Conservation (phyloP, 2,329 filamentous ascomycete genomes). For the Cladosporium sp. region DNA sequence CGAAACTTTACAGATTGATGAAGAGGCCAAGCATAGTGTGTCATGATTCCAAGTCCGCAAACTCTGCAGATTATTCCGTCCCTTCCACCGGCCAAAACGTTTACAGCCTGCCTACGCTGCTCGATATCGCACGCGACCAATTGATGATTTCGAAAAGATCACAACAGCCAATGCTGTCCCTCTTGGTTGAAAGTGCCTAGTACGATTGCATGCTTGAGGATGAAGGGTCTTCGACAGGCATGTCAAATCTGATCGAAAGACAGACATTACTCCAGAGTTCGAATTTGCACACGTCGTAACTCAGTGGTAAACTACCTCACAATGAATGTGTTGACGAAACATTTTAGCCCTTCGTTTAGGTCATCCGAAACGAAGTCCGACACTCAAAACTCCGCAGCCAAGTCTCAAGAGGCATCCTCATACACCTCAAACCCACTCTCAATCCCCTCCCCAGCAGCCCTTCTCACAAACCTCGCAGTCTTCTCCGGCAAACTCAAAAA, state of each 20-base stretch:
- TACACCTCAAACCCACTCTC: conserved; percentile 14
- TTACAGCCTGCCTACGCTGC: background rate
- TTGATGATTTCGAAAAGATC: background rate
- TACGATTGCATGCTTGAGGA: background rate
- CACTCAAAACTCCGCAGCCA: background rate
- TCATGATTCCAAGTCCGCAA: no score
- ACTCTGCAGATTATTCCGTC: no score
- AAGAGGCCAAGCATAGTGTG: no score
- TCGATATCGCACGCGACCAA: background rate
- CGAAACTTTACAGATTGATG: no score
- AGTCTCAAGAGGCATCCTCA: background rate
- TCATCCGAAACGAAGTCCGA: background rate
- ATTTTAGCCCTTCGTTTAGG: background rate
- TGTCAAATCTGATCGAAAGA: background rate
- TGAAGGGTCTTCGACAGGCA: background rate
- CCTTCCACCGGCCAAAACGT: no score
- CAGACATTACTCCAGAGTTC: background rate
- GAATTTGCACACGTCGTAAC: background rate
- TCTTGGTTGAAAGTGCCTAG: no score
- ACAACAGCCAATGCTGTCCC: background rate
- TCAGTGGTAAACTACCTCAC: background rate
- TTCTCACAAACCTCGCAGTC: conserved; percentile 19
- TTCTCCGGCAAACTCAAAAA: conserved; percentile 20
- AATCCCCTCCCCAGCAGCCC: conserved; percentile 16
- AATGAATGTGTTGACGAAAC: background rate